These are phyloP conservation scores for Xylariaceae sp. DNA, from an alignment of 2,329 filamentous ascomycete species.

Conservation along the genomic window DNA sequence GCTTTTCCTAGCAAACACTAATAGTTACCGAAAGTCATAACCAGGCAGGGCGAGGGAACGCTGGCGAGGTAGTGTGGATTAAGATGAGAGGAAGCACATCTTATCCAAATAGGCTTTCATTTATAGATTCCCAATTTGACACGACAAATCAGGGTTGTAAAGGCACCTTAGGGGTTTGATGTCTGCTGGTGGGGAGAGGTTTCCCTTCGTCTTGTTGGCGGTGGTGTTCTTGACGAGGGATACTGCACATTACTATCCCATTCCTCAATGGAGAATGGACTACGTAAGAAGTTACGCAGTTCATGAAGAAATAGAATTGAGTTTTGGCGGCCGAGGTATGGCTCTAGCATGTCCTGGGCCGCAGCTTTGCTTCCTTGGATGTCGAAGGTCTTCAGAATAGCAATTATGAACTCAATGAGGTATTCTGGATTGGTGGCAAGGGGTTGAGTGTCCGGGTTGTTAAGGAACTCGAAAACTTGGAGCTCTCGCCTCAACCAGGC, in stretches of 20 bases:
- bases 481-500: constrained; percentile 82
- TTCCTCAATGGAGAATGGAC: constrained; percentile 69
- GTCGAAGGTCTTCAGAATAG: constrained; percentile 78
- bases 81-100: no score
- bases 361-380: constrained; percentile 73
- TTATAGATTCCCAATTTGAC: no score
- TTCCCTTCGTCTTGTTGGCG: constrained; percentile 1
- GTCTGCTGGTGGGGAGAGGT: no score
- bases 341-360: constrained; percentile 72
- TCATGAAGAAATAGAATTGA: constrained; percentile 80
- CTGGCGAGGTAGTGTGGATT: no score
- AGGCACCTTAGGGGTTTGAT: no score
- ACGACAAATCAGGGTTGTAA: no score
- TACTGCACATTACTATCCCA: constrained; percentile 86
- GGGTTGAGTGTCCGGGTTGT: constrained; percentile 31
- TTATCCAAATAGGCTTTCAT: no score
- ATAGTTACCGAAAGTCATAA: no score
- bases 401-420: constrained; percentile 78
- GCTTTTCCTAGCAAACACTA: no score
- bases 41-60: no score
- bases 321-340: constrained; percentile 73
- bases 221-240: constrained; percentile 10
- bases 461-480: constrained; percentile 73
- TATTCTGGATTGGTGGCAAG: constrained; percentile 73
- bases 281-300: constrained; percentile 75